Evolutionary conservation across 768 basidiomycete genomes (phyloP), one percentile per base, ranked within the genome.

Genomic region (Asterophora lycoperdoides): DNA sequence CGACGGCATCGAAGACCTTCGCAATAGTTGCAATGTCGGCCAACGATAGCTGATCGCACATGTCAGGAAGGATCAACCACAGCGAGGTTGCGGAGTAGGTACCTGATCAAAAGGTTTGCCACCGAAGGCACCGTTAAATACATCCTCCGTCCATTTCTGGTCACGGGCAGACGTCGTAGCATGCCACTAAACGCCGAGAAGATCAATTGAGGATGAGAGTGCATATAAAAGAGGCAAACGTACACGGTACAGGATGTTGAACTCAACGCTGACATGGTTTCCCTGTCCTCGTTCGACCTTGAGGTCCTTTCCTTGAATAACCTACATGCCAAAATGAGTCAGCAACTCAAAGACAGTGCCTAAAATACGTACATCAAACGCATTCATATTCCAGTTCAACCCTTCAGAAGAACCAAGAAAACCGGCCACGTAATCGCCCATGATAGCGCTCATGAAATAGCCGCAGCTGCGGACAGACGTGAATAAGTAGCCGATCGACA

Each of bases 241-340:
- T 53, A 71, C 73, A 35, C 73, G 44, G 60, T 76, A 76, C 2
- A 76, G 58, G 11, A 74, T 46, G 41, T 72, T 86, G 69, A 87
- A 87, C 56, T 89, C 86, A 29, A 84, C 70, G 18, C 82, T 84
- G 53, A 75, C 74, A 46, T 77, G 77, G 54, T 86, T 86, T 14
- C 86, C 86, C 44, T 72, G 63, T 10, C 84, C 86, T 9, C 80
- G 72, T 0, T 54, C 56, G 5, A 72, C 64, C 35, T 59, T 58
- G 4, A 60, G 52, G n/a, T 72, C 63, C 39, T 63, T 65, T 8
- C 51, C 56, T 8, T 68, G 58, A 41, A 80, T 76, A n/a, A 71
- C 47, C 60, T 70, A n/a, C n/a, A n/a, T n/a, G n/a, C n/a, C n/a
- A n/a, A n/a, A n/a, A n/a, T n/a, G n/a, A n/a, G n/a, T n/a, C n/a